These are phyloP conservation scores for Clonostachys rosea DNA, from an alignment of 2,329 filamentous ascomycete species.

Conservation along the genomic window DNA sequence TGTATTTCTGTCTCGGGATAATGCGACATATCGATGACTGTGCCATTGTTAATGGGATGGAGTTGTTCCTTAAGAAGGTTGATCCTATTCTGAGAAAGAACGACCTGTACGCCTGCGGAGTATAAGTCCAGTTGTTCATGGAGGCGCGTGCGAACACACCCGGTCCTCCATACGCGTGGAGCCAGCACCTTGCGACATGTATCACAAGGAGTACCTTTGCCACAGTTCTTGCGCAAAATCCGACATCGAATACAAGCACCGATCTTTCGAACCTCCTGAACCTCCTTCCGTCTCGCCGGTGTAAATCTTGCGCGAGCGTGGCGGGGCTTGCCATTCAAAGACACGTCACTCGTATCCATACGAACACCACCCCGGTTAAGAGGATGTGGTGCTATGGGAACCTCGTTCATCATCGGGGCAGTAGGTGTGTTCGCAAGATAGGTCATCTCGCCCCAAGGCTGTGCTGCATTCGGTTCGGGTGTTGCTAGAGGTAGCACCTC, in stretches of 20 bases:
- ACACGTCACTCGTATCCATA: conserved; percentile 40
- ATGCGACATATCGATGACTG: conserved; percentile 52
- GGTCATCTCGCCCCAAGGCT: conserved; percentile 51
- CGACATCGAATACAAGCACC: conserved; percentile 63
- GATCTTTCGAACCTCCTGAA: conserved; percentile 60
- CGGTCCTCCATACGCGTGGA: conserved; percentile 60
- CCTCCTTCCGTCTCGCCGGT: conserved; percentile 54
- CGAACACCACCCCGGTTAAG: conserved; percentile 43
- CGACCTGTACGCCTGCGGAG: conserved; percentile 58
- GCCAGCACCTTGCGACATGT: conserved; percentile 60
- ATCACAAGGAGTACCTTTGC: conserved; percentile 57
- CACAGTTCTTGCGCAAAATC: conserved; percentile 63
- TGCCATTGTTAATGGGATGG: conserved; percentile 40
- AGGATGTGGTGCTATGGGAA: conserved; percentile 18
- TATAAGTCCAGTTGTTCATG: conserved; percentile 60
- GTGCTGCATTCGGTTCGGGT: conserved; percentile 16
- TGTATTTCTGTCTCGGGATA: conserved; percentile 47
- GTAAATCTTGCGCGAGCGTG: conserved; percentile 55
- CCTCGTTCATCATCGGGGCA: conserved; percentile 20
- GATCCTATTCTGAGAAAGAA: conserved; percentile 55
- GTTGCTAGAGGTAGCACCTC: neutral
- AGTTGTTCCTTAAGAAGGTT: conserved; percentile 48
- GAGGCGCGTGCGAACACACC: conserved; percentile 58
- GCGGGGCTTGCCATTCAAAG: conserved; percentile 40
- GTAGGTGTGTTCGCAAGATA: conserved; percentile 33